Percentiles rank a stretch among this genome's conserved stretches.
Conservation (phyloP, 768 basidiomycete species). For the Cystofilobasidium capitatum region DNA sequence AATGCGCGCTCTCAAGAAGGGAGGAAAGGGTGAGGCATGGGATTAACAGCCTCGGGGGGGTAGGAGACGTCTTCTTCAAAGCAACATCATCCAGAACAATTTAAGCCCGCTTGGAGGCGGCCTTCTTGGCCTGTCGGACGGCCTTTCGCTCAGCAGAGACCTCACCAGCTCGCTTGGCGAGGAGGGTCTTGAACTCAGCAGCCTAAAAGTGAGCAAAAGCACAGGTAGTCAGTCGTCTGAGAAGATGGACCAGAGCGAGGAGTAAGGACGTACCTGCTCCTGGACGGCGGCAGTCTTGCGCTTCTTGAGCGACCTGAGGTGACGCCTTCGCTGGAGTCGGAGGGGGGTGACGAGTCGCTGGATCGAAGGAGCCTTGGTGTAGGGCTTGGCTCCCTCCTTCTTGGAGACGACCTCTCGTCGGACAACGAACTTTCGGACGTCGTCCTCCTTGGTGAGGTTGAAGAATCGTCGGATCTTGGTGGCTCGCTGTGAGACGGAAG, state of each 20-base stretch:
- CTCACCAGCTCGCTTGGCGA: conserved; percentile 84
- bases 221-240: neutral
- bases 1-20: too few relatives aligned
- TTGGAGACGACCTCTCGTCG: conserved; percentile 84
- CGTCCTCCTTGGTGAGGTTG: conserved; percentile 94
- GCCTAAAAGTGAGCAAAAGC: neutral
- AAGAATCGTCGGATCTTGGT: conserved; percentile 97
- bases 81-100: too few relatives aligned
- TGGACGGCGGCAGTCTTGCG: conserved; percentile 82
- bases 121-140: conserved; percentile 44
- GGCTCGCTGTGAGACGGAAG: conserved; percentile 41
- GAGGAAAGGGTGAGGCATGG: too few relatives aligned
- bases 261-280: conserved; percentile 91
- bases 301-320: conserved; percentile 76
- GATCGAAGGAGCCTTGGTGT: conserved; percentile 97
- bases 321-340: conserved; percentile 92
- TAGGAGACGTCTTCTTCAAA: too few relatives aligned
- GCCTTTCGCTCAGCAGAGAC: conserved; percentile 89
- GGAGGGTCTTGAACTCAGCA: conserved; percentile 47
- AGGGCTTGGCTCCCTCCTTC: conserved; percentile 79
- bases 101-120: conserved; percentile 45
- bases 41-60: too few relatives aligned
- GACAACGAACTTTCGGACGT: conserved; percentile 95
- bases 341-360: conserved; percentile 90
- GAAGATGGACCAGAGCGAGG: neutral